Percentiles rank a stretch among this genome's conserved stretches.
Conservation (phyloP, 345 rosid genomes). For the Theobroma cacao region DNA sequence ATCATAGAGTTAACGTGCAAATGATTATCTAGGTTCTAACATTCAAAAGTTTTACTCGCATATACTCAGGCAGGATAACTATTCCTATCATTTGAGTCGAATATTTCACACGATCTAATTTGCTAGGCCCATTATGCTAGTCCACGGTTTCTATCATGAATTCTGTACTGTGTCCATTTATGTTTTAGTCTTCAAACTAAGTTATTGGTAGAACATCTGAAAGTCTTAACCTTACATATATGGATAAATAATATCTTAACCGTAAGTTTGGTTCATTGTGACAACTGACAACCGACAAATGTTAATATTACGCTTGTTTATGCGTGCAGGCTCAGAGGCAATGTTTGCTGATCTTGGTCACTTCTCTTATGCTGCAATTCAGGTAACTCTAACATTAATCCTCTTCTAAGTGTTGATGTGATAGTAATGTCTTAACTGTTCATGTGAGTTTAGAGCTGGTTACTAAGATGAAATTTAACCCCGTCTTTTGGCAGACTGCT, state of each 20-base stretch:
- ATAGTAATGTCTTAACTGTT: neutral
- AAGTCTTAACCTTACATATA: neutral
- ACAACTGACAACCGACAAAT: neutral
- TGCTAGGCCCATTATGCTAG: neutral
- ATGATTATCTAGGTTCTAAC: neutral
- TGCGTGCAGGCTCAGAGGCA: constrained; percentile 88
- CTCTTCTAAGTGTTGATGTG: neutral
- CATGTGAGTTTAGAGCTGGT: neutral
- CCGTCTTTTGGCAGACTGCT: constrained; percentile 57
- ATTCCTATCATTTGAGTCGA: neutral
- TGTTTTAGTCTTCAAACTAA: neutral
- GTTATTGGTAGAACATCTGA: neutral
- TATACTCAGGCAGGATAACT: neutral
- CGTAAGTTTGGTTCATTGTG: neutral
- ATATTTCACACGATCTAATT: neutral
- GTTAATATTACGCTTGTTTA: neutral
- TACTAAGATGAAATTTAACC: neutral
- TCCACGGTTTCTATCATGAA: neutral
- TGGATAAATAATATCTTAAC: neutral
- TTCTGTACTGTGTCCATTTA: neutral
- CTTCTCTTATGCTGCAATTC: constrained; percentile 92
- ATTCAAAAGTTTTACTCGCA: neutral
- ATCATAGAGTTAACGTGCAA: neutral
- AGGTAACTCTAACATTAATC: constrained; percentile 33
- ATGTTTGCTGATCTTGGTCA: constrained; percentile 99